Conservation (phyloP, 768 basidiomycete genomes). For the Inosperma sp. region DNA sequence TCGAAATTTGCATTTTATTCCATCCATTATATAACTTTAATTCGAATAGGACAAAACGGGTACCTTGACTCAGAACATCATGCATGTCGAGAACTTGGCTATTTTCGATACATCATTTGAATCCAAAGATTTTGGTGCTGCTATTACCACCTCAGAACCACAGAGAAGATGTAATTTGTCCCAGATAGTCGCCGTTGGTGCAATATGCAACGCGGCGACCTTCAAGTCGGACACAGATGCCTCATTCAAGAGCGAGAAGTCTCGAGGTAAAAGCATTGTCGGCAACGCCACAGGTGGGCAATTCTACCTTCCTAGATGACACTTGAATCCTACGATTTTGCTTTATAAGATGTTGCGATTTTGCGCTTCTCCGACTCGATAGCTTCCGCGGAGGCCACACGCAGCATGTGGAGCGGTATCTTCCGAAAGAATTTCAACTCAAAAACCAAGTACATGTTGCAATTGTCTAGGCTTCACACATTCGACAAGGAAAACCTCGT, state of each 20-base stretch:
- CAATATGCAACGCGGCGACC: constrained; percentile 48
- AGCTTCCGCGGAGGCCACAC: constrained; percentile 23
- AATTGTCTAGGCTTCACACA: constrained; percentile 27
- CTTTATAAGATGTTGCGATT: constrained; percentile 46
- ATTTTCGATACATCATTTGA: constrained; percentile 31
- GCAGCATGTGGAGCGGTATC: constrained; percentile 32
- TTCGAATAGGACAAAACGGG: constrained; percentile 62
- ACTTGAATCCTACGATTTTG: neutral
- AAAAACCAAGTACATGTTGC: constrained; percentile 49
- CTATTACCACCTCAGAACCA: constrained; percentile 8
- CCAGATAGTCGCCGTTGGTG: constrained; percentile 39
- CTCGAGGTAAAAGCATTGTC: constrained; percentile 27
- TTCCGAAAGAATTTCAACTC: constrained; percentile 40
- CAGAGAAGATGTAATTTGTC: constrained; percentile 18
- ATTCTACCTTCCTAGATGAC: neutral
- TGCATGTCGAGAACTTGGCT: constrained; percentile 50
- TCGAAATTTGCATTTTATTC: no score
- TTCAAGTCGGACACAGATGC: constrained; percentile 35
- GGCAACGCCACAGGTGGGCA: constrained; percentile 53
- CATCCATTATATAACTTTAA: no score
- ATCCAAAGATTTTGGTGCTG: constrained; percentile 20
- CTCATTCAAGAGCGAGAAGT: constrained; percentile 22
- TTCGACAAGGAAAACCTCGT: constrained; percentile 13
- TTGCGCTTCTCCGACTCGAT: constrained; percentile 44
- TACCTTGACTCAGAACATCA: constrained; percentile 55